Percentiles rank a stretch among this genome's conserved stretches.
These are phyloP conservation scores for Spizellomyces sp. DNA, from an alignment of 192 early-diverging fungal species.

Conservation along the genomic window DNA sequence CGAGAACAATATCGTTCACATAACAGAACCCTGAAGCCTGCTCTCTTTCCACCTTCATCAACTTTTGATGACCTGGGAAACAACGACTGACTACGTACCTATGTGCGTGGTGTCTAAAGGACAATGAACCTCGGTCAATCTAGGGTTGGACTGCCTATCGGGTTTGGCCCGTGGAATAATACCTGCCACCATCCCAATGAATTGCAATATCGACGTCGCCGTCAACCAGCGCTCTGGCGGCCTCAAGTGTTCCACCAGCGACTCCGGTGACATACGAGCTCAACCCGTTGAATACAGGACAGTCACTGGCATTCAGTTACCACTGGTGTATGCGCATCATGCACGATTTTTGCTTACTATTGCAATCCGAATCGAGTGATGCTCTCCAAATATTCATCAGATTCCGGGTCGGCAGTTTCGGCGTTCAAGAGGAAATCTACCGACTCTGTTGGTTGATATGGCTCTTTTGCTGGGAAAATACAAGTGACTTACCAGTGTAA, in stretches of 20 bases:
- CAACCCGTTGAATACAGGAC: constrained; percentile 33
- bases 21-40: constrained; percentile 94
- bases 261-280: constrained; percentile 19
- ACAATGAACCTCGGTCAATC: constrained; percentile 32
- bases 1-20: constrained; percentile 92
- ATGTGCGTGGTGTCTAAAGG: constrained; percentile 8
- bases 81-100: neutral
- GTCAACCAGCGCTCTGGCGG: constrained; percentile 63
- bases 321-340: too few relatives aligned
- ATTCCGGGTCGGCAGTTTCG: too few relatives aligned
- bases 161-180: constrained; percentile 13
- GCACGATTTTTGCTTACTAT: neutral
- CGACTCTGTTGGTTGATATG: too few relatives aligned
- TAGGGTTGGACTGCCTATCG: too few relatives aligned
- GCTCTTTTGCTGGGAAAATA: constrained; percentile 8
- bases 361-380: constrained; percentile 27
- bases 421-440: too few relatives aligned
- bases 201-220: constrained; percentile 72
- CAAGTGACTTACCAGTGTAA: constrained; percentile 5
- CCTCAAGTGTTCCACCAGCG: constrained; percentile 41
- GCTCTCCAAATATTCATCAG: constrained; percentile 20
- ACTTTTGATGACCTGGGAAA: neutral
- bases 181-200: constrained; percentile 91
- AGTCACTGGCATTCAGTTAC: constrained; percentile 29
- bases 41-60: constrained; percentile 59